Base-by-base conservation (phyloP, 164 flowering plant species). In the Chloranthus sessilifolius region DNA sequence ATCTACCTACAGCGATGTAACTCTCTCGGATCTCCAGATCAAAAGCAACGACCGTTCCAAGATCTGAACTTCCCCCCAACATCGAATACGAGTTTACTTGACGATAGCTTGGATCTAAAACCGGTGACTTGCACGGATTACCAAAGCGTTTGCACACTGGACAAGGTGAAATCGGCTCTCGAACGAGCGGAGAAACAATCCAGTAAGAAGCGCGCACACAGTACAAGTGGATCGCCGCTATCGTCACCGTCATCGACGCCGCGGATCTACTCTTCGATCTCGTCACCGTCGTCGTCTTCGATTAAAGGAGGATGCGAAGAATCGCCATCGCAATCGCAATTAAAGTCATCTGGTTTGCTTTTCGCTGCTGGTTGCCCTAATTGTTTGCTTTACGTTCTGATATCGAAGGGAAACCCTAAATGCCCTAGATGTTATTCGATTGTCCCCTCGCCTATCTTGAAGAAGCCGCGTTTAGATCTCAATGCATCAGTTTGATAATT, bases 101-200 rank as follows among this genome's bases (percentile, higher is more conserved):
- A 70, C 15, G 73, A 67, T 2, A 27, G n/a, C 29, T 52, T 84
- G 33, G 90, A 88, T 21, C 66, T 89, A 9, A 86, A 77, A 68
- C 73, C 83, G 0, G 74, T 70, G 1, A 63, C 81, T 1, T 55
- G 78, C 0, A 38, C 27, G 53, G 63, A 55, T 35, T 77, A 70
- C 67, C 77, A 74, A 26, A 82, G 94, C 50, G 91, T 90, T 0
- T 90, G 98, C 76, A 87, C 98, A 1, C 68, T 90, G 1, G 98
- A 90, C 54, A 90, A 81, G 55, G 98, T 90, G 31, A 90, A 83
- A 47, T 86, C 77, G 1, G 98, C 98, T 1, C 75, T 90, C 0
- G 95, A 87, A 53, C 73, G 89, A 61, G 95, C 87, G 0, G 76
- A 74, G 53, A 73, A 56, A 17, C 74, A 74, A 2, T 62, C 78